Percentiles rank a stretch among this genome's conserved stretches.
phyloP scores from a whole-genome alignment of 345 rosid species.

The Salix exigua region DNA sequence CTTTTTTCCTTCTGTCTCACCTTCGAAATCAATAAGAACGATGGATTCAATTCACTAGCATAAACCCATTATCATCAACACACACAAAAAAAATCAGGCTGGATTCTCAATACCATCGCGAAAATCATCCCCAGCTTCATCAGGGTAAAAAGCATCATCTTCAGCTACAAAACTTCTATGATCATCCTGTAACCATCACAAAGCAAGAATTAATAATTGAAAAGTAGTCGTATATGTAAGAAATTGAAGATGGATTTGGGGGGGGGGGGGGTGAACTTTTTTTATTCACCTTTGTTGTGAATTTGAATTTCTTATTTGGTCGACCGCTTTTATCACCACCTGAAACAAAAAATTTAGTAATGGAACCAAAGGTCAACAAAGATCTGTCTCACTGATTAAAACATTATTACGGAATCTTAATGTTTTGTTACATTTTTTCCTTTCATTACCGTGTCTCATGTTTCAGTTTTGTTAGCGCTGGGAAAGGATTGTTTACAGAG shows the following conservation, averaged over 20 bases:
- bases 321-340: neutral
- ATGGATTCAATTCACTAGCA: slow-evolving; percentile 1
- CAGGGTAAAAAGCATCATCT: slow-evolving; percentile 41
- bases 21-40: slow-evolving; percentile 22
- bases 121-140: slow-evolving; percentile 59
- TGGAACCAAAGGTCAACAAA: neutral
- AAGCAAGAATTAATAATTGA: neutral
- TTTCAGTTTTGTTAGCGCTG: neutral
- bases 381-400: neutral
- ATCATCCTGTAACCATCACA: slow-evolving; percentile 51
- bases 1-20: slow-evolving; percentile 56
- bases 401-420: neutral
- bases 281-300: no score
- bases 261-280: no score
- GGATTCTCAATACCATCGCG: slow-evolving; percentile 49
- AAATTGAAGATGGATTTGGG: no score
- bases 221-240: no score
- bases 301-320: neutral
- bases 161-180: slow-evolving; percentile 48
- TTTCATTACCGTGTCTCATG: neutral
- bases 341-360: neutral
- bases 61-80: neutral
- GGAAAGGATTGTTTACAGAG: neutral
- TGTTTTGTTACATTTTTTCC: neutral
- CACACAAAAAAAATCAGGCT: neutral